Base-by-base conservation (phyloP, 1,139 yeast species). In the Lodderomyces theae region DNA sequence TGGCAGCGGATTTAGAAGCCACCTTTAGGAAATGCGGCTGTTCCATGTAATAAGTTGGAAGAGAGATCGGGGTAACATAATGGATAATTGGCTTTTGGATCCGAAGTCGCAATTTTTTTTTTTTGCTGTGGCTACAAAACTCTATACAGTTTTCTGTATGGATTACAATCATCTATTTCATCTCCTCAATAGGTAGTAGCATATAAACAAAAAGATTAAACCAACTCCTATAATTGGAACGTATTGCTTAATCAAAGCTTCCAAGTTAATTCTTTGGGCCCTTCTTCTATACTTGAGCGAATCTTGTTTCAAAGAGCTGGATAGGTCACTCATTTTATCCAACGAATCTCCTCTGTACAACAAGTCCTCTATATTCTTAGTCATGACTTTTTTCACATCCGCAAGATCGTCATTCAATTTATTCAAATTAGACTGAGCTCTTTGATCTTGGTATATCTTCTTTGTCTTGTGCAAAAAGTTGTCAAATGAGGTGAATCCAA, bases 361-460 rank as follows among this genome's bases (percentile, higher is more conserved):
- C 53, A 92, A 69, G 61, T 92, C 98, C 60, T 92, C 97, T 44
- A 92, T 92, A 61, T 92, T 92, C 55, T 90, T 90, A 44, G 96
- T 88, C 96, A 92, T 87, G 44, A 92, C 95, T 52, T 86, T 81
- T 52, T 92, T 89, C 38, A 94, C 98, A 54, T 94, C 98, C 39
- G 86, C 89, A 51, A 92, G 72, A 54, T 94, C 98, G 39, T 79
- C 78, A 62, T 90, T 89, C 51, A 92, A 70, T 57, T 80, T 82
- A 63, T 92, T 97, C 56, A 92, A 70, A 56, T 89, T 92, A 36
- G 83, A 80, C 50, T 89, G 94, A 1, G 96, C 96, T 45, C 96
- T 76, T 48, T 90, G 87, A 61, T 92, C 97, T 52, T 86, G 89
- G 61, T 90, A 92, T 13, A 89, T 71, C 53, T 88, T 86, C 57